Base-by-base conservation (phyloP, 345 rosid genomes). In the Dovyalis caffra region DNA sequence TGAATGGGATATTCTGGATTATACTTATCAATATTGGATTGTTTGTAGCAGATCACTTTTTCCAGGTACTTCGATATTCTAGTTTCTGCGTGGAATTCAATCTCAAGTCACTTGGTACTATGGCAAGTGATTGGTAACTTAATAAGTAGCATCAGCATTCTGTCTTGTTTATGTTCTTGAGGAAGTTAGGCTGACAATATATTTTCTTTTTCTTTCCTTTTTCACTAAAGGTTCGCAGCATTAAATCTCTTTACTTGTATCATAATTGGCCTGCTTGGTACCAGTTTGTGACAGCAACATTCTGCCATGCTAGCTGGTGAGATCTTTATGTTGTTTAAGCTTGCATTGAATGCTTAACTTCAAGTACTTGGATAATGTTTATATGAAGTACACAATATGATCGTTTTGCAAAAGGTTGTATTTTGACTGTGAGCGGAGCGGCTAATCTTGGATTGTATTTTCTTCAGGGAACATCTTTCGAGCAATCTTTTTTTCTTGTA, bases 401-500 rank as follows among this genome's bases (percentile, higher is more conserved):
- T 47, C 15, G 10, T 33, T 15, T 28, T 9, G 70, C 18, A 53
- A 33, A 28, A 34, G 40, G 28, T 18, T 62, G 26, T 34, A 0
- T 38, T 69, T 14, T 11, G n/a, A 21, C 9, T 23, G n/a, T 25
- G 34, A 64, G 38, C 8, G 10, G n/a, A 34, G 28, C 33, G 10
- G 3, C 12, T 15, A 3, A 69, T 25, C 16, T 14, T 67, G 74
- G 66, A 21, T 40, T 60, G 57, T 72, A 25, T 79, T 62, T 67
- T 76, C 78, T 80, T 26, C 88, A 92, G 99, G 99, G 88, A 87
- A 66, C 97, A 91, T 90, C 93, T 95, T 79, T 92, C 99, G 26
- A 92, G 97, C 90, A 92, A 95, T 81, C 97, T 95, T 49, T 92
- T 92, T 78, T 95, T 95, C 91, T 75, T 91, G 87, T 95, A 91